Evolutionary conservation across 1,284 basidiomycete genomes (phyloP).

Genomic region (Anthracocystis setariae): DNA sequence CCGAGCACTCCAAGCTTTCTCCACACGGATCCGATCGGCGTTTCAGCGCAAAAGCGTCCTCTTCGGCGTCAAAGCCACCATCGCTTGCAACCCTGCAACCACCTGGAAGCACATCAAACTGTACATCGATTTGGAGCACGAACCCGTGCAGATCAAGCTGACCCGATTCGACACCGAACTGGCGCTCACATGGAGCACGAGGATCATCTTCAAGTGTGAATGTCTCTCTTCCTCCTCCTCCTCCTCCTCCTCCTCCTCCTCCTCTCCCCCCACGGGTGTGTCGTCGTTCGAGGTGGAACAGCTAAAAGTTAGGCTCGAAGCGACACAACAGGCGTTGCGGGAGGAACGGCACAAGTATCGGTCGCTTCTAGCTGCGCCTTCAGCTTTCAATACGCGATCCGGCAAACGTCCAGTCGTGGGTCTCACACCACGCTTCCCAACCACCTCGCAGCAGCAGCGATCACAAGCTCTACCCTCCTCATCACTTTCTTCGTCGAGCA

Average conservation of each 20-base stretch:
- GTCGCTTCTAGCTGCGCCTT: slow-evolving; percentile 39
- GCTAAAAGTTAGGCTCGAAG: slow-evolving; percentile 18
- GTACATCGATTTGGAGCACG: slow-evolving; percentile 12
- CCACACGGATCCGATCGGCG: slow-evolving; percentile 5
- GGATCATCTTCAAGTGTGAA: slow-evolving; percentile 1
- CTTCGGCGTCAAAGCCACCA: slow-evolving; percentile 6
- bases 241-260: not conserved
- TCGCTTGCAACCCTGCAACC: not conserved
- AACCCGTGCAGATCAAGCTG: slow-evolving; percentile 4
- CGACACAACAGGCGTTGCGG: slow-evolving; percentile 32
- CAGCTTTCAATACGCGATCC: slow-evolving; percentile 1
- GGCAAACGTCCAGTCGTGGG: slow-evolving; percentile 22
- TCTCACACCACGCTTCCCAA: slow-evolving; percentile 5
- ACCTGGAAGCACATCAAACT: slow-evolving; percentile 19
- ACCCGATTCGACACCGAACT: not conserved
- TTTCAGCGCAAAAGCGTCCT: slow-evolving; percentile 17
- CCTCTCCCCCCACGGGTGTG: not conserved
- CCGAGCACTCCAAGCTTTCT: not conserved
- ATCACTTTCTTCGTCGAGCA: slow-evolving; percentile 1
- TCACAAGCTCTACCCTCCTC: slow-evolving; percentile 8
- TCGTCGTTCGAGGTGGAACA: slow-evolving; percentile 4
- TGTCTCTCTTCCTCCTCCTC: not conserved
- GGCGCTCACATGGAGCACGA: slow-evolving; percentile 11
- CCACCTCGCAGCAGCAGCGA: slow-evolving; percentile 5
- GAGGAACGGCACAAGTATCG: slow-evolving; percentile 49